A percentile compares a stretch with the other conserved stretches of the same genome.
These are phyloP conservation scores for Phaeosphaeriaceae sp. DNA, from an alignment of 2,329 filamentous ascomycete genomes.

Conservation along the genomic window DNA sequence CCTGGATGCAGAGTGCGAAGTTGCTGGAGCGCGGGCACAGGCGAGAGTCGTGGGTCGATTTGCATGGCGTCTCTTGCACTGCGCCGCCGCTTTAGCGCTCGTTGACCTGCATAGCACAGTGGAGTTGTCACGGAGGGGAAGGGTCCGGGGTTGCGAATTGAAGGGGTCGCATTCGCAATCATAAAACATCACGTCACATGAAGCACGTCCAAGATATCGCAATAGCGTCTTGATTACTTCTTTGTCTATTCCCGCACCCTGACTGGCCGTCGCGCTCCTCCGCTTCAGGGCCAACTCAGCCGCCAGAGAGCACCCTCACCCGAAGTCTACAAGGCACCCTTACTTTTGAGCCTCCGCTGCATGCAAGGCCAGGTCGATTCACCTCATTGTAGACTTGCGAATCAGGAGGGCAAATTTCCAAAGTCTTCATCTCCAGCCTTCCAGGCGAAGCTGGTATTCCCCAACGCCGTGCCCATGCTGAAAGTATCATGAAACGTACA, in stretches of 20 bases:
- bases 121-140: background rate
- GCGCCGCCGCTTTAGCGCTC: slow-evolving; percentile 1
- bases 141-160: background rate
- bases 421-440: slow-evolving; percentile 21
- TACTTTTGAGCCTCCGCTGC: slow-evolving; percentile 13
- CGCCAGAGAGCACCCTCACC: slow-evolving; percentile 10
- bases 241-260: slow-evolving; percentile 37
- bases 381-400: slow-evolving; percentile 7
- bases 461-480: slow-evolving; percentile 50
- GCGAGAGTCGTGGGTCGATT: slow-evolving; percentile 12
- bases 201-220: slow-evolving; percentile 14
- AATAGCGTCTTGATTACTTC: slow-evolving; percentile 26
- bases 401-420: slow-evolving; percentile 19
- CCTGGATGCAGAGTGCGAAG: slow-evolving; percentile 35
- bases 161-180: background rate
- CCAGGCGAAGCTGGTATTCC: slow-evolving; percentile 31
- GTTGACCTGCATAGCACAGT: background rate
- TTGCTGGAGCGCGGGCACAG: slow-evolving; percentile 23
- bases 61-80: slow-evolving; percentile 23
- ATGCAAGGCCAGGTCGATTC: slow-evolving; percentile 7
- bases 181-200: slow-evolving; percentile 2
- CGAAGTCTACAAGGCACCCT: slow-evolving; percentile 8
- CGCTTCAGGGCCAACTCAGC: slow-evolving; percentile 19
- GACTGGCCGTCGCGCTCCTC: slow-evolving; percentile 22
- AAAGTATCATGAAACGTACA: slow-evolving; percentile 40